These are phyloP conservation scores for Phycomyces blakesleeanus DNA, from an alignment of 192 early-diverging fungal genomes.

Conservation along the genomic window DNA sequence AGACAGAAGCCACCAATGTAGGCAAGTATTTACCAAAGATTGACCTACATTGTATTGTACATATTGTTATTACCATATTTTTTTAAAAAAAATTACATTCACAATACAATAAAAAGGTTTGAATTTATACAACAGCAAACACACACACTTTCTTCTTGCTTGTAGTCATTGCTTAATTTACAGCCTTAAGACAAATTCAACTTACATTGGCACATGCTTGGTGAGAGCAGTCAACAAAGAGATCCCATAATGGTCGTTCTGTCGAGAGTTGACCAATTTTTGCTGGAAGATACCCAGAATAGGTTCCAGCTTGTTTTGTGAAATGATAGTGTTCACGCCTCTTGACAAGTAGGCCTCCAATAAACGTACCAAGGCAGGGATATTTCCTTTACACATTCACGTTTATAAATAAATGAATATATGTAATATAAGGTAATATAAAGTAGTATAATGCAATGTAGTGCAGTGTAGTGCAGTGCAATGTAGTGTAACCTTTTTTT, in stretches of 20 bases:
- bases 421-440: too few relatives aligned
- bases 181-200: too few relatives aligned
- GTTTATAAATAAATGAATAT: too few relatives aligned
- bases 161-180: too few relatives aligned
- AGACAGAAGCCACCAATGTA: constrained; percentile 40
- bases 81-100: too few relatives aligned
- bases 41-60: constrained; percentile 38
- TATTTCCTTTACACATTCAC: constrained; percentile 65
- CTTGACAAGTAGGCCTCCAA: constrained; percentile 83
- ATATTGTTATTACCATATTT: too few relatives aligned
- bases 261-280: constrained; percentile 79
- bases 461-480: too few relatives aligned
- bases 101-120: too few relatives aligned
- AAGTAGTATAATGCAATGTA: too few relatives aligned
- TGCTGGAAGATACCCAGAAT: constrained; percentile 89
- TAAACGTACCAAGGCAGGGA: constrained; percentile 89
- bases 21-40: constrained; percentile 43
- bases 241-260: constrained; percentile 86
- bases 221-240: constrained; percentile 76
- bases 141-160: too few relatives aligned
- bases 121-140: too few relatives aligned
- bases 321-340: constrained; percentile 65
- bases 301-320: constrained; percentile 67
- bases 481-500: too few relatives aligned
- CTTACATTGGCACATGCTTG: constrained; percentile 69